These are phyloP conservation scores for Colletotrichum kahawae DNA, from an alignment of 2,329 filamentous ascomycete species.

Conservation along the genomic window DNA sequence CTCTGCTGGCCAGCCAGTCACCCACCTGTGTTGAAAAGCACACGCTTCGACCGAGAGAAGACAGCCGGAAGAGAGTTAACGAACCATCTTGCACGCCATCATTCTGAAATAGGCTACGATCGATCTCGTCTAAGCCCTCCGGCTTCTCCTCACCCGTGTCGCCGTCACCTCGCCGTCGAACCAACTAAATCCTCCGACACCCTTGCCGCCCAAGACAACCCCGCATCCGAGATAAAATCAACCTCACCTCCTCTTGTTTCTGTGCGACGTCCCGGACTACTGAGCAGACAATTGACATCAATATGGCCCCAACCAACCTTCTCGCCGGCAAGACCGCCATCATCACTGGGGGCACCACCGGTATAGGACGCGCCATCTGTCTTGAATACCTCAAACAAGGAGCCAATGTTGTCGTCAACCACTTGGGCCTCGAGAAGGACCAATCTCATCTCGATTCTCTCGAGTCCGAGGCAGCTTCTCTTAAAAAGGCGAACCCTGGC, in stretches of 20 bases:
- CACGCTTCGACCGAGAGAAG: neutral
- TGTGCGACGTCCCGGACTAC: neutral
- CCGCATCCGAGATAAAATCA: neutral
- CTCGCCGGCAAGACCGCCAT: slow-evolving; percentile 79
- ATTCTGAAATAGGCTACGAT: neutral
- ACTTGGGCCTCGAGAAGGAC: slow-evolving; percentile 67
- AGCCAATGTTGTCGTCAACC: slow-evolving; percentile 80
- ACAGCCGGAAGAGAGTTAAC: neutral
- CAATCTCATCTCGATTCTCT: slow-evolving; percentile 57
- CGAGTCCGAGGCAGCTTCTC: slow-evolving; percentile 52
- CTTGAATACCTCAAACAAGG: slow-evolving; percentile 81
- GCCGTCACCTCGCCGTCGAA: neutral
- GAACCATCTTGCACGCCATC: neutral
- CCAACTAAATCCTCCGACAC: neutral
- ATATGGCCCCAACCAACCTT: slow-evolving; percentile 57
- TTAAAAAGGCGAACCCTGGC: slow-evolving; percentile 48
- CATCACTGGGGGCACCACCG: slow-evolving; percentile 86
- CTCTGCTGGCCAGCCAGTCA: neutral
- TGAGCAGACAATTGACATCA: neutral
- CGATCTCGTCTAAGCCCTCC: neutral
- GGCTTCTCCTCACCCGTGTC: neutral
- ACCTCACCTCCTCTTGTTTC: neutral
- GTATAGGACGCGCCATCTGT: slow-evolving; percentile 85
- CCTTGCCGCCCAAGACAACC: neutral
- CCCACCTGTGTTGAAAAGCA: neutral